Percentiles rank a stretch among this genome's conserved stretches.
phyloP scores from a whole-genome alignment of 345 rosid species.

The Xanthoceras sorbifolium region DNA sequence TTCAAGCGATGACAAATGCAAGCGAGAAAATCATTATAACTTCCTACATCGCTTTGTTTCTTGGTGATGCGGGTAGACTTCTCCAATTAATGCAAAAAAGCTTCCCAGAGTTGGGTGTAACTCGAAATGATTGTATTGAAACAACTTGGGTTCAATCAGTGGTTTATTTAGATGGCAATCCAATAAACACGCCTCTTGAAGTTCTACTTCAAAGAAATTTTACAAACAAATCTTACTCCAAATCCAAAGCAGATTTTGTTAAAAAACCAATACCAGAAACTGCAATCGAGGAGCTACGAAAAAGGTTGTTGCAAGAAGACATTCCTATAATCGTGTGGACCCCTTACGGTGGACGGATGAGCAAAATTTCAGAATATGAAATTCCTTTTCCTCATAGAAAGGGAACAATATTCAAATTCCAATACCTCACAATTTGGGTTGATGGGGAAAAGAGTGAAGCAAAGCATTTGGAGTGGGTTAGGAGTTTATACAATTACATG shows the following conservation, averaged over 20 bases:
- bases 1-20: conserved; percentile 27
- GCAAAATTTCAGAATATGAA: conserved; percentile 40
- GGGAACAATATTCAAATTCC: too few relatives aligned
- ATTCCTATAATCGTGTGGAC: conserved; percentile 57
- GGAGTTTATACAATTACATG: too few relatives aligned
- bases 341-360: conserved; percentile 79
- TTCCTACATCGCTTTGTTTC: conserved; percentile 36
- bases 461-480: too few relatives aligned
- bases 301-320: conserved; percentile 50
- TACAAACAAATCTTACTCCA: conserved; percentile 53
- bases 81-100: conserved; percentile 41
- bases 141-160: conserved; percentile 64
- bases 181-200: conserved; percentile 39
- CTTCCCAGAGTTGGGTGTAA: conserved; percentile 62
- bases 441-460: too few relatives aligned
- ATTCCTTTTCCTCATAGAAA: too few relatives aligned
- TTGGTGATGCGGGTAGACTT: conserved; percentile 39
- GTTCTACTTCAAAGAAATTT: conserved; percentile 55
- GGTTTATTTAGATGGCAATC: conserved; percentile 55
- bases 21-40: conserved; percentile 36
- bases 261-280: conserved; percentile 31
- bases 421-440: too few relatives aligned
- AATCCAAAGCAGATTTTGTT: conserved; percentile 64
- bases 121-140: conserved; percentile 45
- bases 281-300: conserved; percentile 50